Evolutionary conservation across 768 basidiomycete genomes (phyloP).

Genomic region (Tulasnella sp.): DNA sequence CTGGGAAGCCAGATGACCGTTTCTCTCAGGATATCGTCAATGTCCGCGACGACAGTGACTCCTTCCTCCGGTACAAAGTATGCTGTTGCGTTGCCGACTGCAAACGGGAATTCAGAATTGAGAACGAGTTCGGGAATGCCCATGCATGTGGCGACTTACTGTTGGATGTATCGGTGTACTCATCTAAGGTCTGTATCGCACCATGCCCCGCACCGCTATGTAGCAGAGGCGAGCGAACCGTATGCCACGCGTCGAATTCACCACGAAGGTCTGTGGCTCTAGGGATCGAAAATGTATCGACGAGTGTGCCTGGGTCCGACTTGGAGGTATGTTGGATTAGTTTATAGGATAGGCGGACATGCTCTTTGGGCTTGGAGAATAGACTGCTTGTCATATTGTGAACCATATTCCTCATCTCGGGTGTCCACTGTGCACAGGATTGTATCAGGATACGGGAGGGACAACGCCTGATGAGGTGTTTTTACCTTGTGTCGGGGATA

Average conservation of each 20-base stretch:
- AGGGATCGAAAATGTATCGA: neutral
- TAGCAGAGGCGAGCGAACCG: neutral
- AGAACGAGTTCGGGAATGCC: neutral
- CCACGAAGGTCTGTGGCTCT: neutral
- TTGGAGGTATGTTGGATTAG: neutral
- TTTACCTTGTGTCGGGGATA: neutral
- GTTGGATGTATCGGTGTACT: neutral
- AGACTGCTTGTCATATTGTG: neutral
- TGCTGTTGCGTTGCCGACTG: conserved; percentile 24
- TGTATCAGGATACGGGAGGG: neutral
- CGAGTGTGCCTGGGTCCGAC: neutral
- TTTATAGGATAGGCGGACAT: neutral
- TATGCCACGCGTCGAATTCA: neutral
- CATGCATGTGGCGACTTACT: neutral
- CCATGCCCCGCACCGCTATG: neutral
- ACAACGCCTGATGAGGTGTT: neutral
- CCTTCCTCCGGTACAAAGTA: conserved; percentile 27
- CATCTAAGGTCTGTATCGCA: neutral
- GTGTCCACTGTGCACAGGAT: neutral
- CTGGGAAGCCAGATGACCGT: conserved; percentile 29
- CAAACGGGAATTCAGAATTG: neutral
- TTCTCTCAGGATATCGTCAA: conserved; percentile 30
- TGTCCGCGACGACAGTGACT: conserved; percentile 28
- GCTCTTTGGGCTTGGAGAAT: neutral
- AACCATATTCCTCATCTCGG: neutral